These are phyloP conservation scores for Erysimum pusillum DNA, from an alignment of 441 rosid species.

Conservation along the genomic window DNA sequence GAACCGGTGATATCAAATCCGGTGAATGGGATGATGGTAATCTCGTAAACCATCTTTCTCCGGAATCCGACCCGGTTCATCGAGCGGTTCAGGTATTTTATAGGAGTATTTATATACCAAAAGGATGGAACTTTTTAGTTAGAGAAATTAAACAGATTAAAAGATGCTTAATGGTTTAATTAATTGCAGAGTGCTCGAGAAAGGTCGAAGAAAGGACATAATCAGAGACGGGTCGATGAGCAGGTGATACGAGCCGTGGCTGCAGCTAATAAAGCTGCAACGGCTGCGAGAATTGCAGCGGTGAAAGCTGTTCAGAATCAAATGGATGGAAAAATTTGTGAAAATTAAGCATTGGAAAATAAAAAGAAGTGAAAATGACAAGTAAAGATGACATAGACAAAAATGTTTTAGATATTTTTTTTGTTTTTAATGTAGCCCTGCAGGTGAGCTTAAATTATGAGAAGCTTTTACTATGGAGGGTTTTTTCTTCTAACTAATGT, in stretches of 20 bases:
- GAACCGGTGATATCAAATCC: constrained; percentile 63
- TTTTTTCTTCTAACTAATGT: constrained; percentile 27
- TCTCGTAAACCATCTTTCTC: constrained; percentile 60
- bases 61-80: constrained; percentile 55
- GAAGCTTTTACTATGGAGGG: constrained; percentile 38
- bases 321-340: constrained; percentile 85
- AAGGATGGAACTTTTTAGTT: not conserved
- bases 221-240: constrained; percentile 67
- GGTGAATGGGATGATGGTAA: constrained; percentile 87
- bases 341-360: constrained; percentile 23
- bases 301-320: constrained; percentile 91
- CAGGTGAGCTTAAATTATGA: constrained; percentile 42
- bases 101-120: not conserved
- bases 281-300: constrained; percentile 94
- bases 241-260: constrained; percentile 68
- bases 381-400: constrained; percentile 25
- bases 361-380: constrained; percentile 1
- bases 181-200: constrained; percentile 72
- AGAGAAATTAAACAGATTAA: not conserved
- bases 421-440: constrained; percentile 10
- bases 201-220: constrained; percentile 64
- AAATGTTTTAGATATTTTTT: not conserved
- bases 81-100: constrained; percentile 73
- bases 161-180: not conserved
- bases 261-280: constrained; percentile 85